Evolutionary conservation across 2,329 filamentous ascomycete species (phyloP).

Genomic region (Claviceps capensis): DNA sequence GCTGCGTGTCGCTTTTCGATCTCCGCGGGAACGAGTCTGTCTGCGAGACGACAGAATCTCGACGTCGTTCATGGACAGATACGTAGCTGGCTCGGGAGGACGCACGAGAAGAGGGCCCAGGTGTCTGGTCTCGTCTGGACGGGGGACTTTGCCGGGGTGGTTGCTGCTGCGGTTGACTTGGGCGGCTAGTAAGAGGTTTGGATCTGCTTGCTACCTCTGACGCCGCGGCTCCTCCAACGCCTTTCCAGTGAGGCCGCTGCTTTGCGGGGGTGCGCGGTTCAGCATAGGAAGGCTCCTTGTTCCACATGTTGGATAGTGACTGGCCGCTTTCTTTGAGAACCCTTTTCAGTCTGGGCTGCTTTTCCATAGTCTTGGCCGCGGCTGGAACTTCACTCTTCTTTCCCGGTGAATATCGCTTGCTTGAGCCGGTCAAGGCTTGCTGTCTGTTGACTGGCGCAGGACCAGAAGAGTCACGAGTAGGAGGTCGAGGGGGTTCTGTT

Average conservation of each 20-base stretch:
- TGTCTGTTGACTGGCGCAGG: slow-evolving; percentile 6
- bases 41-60: slow-evolving; percentile 41
- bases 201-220: slow-evolving; percentile 2
- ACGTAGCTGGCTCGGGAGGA: slow-evolving; percentile 35
- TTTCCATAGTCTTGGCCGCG: slow-evolving; percentile 11
- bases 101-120: slow-evolving; percentile 21
- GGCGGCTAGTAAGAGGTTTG: slow-evolving; percentile 4
- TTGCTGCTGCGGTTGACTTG: slow-evolving; percentile 3
- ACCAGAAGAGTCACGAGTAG: slow-evolving; percentile 9
- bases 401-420: slow-evolving; percentile 12
- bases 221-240: slow-evolving; percentile 4
- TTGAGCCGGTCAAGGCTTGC: background rate
- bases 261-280: slow-evolving; percentile 10
- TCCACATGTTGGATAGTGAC: slow-evolving; percentile 33
- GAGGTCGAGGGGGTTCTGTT: background rate
- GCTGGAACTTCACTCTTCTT: slow-evolving; percentile 15
- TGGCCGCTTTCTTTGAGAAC: slow-evolving; percentile 37
- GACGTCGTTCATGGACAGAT: slow-evolving; percentile 35
- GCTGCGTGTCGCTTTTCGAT: slow-evolving; percentile 28
- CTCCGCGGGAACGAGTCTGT: slow-evolving; percentile 42
- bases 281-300: slow-evolving; percentile 27
- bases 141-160: slow-evolving; percentile 1
- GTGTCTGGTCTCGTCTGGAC: slow-evolving; percentile 8
- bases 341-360: slow-evolving; percentile 22
- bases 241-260: slow-evolving; percentile 14